phyloP scores from a whole-genome alignment of 306 rosid species.

The Malus fusca region DNA sequence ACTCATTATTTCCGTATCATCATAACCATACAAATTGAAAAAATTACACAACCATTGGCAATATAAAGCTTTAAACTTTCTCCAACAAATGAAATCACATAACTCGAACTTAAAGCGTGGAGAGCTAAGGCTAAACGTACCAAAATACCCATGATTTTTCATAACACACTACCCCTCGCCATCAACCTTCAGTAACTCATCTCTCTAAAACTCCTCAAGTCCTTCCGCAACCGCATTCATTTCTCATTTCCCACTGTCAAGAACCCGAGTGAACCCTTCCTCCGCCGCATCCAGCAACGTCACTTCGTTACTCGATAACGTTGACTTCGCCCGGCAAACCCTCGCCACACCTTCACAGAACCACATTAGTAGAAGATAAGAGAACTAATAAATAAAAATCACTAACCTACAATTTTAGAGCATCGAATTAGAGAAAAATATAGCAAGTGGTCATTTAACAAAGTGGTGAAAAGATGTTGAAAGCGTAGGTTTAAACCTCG shows the following conservation, averaged over 20 bases:
- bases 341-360: slow-evolving; percentile 63
- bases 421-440: too few relatives aligned
- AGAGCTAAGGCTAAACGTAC: slow-evolving; percentile 24
- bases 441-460: too few relatives aligned
- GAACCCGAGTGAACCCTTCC: slow-evolving; percentile 70
- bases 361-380: background rate
- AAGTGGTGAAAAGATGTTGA: too few relatives aligned
- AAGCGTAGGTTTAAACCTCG: too few relatives aligned
- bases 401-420: too few relatives aligned
- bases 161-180: slow-evolving; percentile 76
- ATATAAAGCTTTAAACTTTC: slow-evolving; percentile 12
- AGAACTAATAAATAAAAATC: too few relatives aligned
- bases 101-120: background rate
- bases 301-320: slow-evolving; percentile 65
- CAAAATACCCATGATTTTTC: slow-evolving; percentile 80
- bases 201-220: slow-evolving; percentile 54
- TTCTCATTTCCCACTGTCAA: slow-evolving; percentile 31
- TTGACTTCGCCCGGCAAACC: slow-evolving; percentile 75
- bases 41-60: slow-evolving; percentile 40
- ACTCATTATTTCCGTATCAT: slow-evolving; percentile 72
- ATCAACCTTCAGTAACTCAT: slow-evolving; percentile 66
- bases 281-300: slow-evolving; percentile 67
- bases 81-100: background rate
- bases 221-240: slow-evolving; percentile 30
- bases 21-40: slow-evolving; percentile 84